phyloP scores from a whole-genome alignment of 139 green algal species.

The Marvania coccoides region DNA sequence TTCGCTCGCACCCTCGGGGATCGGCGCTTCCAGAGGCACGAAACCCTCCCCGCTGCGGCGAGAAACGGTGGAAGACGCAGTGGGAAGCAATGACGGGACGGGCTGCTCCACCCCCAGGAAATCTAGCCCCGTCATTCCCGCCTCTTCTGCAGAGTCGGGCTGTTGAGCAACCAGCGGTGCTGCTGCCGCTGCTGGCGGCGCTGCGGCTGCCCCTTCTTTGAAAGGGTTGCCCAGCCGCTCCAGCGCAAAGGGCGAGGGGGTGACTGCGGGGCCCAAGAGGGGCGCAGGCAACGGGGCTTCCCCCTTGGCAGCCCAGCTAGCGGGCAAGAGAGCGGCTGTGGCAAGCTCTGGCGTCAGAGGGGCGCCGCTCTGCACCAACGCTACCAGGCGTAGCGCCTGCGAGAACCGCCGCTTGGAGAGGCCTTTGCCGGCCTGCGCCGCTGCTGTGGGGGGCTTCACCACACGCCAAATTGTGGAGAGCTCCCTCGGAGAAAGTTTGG shows the following conservation, averaged over 20 bases:
- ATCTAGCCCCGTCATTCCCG: neutral
- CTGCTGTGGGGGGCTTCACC: constrained; percentile 20
- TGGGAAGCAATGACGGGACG: neutral
- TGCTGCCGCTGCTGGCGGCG: neutral
- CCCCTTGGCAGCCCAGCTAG: constrained; percentile 9
- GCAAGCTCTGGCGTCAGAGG: constrained; percentile 9
- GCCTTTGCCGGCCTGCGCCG: constrained; percentile 16
- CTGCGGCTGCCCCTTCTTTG: neutral
- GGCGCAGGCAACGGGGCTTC: neutral
- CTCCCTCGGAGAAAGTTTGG: constrained; percentile 16
- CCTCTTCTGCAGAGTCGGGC: constrained; percentile 5
- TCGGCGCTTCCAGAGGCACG: too few species aligned
- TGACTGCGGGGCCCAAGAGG: neutral
- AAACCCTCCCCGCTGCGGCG: too few species aligned
- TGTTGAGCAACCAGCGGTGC: neutral
- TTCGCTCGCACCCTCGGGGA: too few species aligned
- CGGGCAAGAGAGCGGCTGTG: constrained; percentile 4
- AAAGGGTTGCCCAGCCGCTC: neutral
- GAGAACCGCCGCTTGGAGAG: constrained; percentile 31
- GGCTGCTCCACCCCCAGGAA: neutral
- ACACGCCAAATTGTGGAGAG: constrained; percentile 33
- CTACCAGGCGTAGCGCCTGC: constrained; percentile 33
- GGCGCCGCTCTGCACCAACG: constrained; percentile 15
- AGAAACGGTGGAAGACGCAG: too few species aligned
- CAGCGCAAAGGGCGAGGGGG: neutral